These are phyloP conservation scores for Metrosideros polymorpha DNA, from an alignment of 441 rosid species.

Conservation along the genomic window DNA sequence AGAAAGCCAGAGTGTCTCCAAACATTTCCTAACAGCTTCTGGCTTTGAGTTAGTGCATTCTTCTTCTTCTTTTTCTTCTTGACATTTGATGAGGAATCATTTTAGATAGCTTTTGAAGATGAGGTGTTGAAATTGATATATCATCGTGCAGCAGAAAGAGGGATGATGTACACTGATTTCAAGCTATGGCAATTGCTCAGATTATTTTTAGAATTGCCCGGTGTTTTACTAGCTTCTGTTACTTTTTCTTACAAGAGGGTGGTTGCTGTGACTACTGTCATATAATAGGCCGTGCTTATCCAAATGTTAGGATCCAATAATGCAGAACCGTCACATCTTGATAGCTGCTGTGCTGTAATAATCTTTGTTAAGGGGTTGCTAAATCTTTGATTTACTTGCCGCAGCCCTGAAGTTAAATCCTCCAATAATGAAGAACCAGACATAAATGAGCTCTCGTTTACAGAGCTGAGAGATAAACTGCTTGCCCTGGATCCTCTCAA, in stretches of 20 bases:
- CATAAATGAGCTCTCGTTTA: conserved; percentile 61
- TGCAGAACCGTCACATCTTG: neutral
- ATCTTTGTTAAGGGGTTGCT: neutral
- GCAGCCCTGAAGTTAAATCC: conserved; percentile 46
- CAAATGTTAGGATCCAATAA: neutral
- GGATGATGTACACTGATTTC: neutral
- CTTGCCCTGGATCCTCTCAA: conserved; percentile 90
- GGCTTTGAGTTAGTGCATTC: neutral
- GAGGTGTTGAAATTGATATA: neutral
- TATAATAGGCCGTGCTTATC: neutral
- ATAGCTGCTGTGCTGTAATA: neutral
- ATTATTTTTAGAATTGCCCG: neutral
- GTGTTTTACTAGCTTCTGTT: neutral
- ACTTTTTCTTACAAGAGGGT: neutral
- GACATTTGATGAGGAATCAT: neutral
- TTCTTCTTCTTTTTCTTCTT: neutral
- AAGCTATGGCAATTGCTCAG: neutral
- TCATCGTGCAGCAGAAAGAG: neutral
- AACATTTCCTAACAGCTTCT: neutral
- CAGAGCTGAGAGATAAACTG: conserved; percentile 85
- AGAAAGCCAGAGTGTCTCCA: neutral
- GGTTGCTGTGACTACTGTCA: neutral
- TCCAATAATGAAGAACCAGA: conserved; percentile 34
- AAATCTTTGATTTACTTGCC: conserved; percentile 12
- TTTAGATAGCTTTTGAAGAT: neutral